Conservation (phyloP, 108 stramenopile genomes). For the Nannochloropsis salina region DNA sequence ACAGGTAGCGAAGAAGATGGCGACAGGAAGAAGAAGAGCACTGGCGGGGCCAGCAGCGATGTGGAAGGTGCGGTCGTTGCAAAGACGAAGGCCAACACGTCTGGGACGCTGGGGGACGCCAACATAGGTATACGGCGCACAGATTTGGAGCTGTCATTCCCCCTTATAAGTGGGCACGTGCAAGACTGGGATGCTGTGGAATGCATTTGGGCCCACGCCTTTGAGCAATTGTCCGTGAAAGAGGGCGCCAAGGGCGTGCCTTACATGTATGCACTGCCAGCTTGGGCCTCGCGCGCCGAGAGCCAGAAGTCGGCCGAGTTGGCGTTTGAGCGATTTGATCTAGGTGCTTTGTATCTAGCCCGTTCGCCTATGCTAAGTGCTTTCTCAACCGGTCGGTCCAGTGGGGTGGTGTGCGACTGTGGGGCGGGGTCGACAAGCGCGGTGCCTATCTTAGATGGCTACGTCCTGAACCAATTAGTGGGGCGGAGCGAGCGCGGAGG, state of each 20-base stretch:
- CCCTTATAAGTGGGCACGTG: background rate
- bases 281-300: slow-evolving; percentile 43
- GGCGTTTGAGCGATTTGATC: slow-evolving; percentile 38
- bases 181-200: slow-evolving; percentile 30
- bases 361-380: slow-evolving; percentile 37
- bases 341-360: slow-evolving; percentile 39
- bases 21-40: background rate
- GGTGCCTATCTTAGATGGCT: slow-evolving; percentile 43
- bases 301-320: slow-evolving; percentile 33
- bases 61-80: background rate
- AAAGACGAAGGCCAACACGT: background rate
- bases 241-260: slow-evolving; percentile 34
- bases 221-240: slow-evolving; percentile 22
- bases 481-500: slow-evolving; percentile 36
- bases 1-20: background rate
- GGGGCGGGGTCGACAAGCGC: slow-evolving; percentile 39
- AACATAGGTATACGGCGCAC: background rate
- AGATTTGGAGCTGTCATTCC: slow-evolving; percentile 4
- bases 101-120: background rate
- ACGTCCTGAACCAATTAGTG: slow-evolving; percentile 39
- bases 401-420: slow-evolving; percentile 39
- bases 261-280: slow-evolving; percentile 31
- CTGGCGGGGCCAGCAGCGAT: background rate
- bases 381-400: slow-evolving; percentile 39
- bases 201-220: slow-evolving; percentile 45